Evolutionary conservation across 2,329 filamentous ascomycete genomes (phyloP), one percentile per base, ranked within the genome.

Genomic region (Fusarium sulawesiense): DNA sequence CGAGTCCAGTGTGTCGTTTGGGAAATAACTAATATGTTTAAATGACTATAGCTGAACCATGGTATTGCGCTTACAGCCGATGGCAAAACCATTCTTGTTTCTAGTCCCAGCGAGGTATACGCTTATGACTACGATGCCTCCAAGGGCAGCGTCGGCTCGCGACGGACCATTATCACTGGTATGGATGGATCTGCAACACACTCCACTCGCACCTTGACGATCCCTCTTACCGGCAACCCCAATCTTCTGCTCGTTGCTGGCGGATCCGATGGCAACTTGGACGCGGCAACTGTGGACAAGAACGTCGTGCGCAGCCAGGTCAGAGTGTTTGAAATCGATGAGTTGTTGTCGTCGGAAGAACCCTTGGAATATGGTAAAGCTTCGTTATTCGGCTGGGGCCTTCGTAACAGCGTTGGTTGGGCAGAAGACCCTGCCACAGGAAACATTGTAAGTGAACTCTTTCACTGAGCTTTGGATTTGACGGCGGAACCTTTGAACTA

Each of bases 361-460:
- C 46, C 59, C 6, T 8, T 61, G 1, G 16, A 53, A 2, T 62
- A 62, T 32, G 23, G 40, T 3, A 25, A 11, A 16, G 59, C 37
- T 4, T 37, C 47, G 3, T 9, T 62, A 9, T 14, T 62, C 20
- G 56, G 59, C 1, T 62, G 59, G 59, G 59, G 56, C 7, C 59
- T 62, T 23, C 59, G 59, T 11, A 62, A 62, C 18, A 62, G 59
- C 34, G 59, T 61, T 23, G 59, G 59, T 1, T 62, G 59, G 59
- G 56, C 59, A 9, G 59, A 62, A 1, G 56, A 62, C 9, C 59
- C 59, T 27, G 32, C 46, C 13, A 62, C 59, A 1, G 59, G 59
- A 18, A 7, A 62, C 7, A 54, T 62, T 10, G 59, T 62, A 25
- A 60, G 58, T 16, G 2, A 13, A 3, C 4, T 44, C 9, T n/a